phyloP scores from a whole-genome alignment of 1,139 yeast species.

The Zhuliangozyma blackwelliae region DNA sequence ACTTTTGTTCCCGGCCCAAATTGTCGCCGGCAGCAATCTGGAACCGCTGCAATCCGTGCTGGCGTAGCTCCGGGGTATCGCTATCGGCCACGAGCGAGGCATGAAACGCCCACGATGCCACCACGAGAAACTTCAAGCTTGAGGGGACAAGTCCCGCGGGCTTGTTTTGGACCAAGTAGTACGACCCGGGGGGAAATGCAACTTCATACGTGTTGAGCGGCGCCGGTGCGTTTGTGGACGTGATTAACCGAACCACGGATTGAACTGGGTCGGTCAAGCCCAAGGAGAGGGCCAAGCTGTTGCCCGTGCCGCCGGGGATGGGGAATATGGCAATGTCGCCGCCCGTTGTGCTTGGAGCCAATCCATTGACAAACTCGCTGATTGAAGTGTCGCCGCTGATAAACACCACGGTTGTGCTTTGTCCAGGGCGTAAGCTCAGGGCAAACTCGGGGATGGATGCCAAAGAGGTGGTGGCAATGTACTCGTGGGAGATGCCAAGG shows the following conservation, averaged over 20 bases:
- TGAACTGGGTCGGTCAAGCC: constrained; percentile 37
- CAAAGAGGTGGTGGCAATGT: constrained; percentile 35
- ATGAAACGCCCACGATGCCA: constrained; percentile 82
- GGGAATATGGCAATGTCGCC: constrained; percentile 34
- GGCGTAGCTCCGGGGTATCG: constrained; percentile 63
- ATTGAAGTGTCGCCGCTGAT: constrained; percentile 87
- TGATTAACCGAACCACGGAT: constrained; percentile 41
- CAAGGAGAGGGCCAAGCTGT: constrained; percentile 67
- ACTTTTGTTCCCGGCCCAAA: constrained; percentile 44
- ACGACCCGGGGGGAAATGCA: constrained; percentile 47
- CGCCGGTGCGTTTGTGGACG: constrained; percentile 10
- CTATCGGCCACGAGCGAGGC: constrained; percentile 80
- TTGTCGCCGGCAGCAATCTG: constrained; percentile 61
- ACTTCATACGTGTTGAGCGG: constrained; percentile 56
- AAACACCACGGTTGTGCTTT: constrained; percentile 46
- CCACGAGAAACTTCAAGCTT: constrained; percentile 53
- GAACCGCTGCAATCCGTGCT: constrained; percentile 64
- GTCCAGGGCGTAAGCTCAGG: constrained; percentile 12
- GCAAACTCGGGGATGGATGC: constrained; percentile 35
- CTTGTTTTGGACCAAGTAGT: constrained; percentile 20
- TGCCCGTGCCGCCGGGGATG: constrained; percentile 85
- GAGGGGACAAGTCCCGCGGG: constrained; percentile 12
- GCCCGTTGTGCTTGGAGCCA: constrained; percentile 15
- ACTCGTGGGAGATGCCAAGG: constrained; percentile 31
- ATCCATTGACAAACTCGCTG: constrained; percentile 65